phyloP scores from a whole-genome alignment of 768 basidiomycete species.

The Collybia mongolica region DNA sequence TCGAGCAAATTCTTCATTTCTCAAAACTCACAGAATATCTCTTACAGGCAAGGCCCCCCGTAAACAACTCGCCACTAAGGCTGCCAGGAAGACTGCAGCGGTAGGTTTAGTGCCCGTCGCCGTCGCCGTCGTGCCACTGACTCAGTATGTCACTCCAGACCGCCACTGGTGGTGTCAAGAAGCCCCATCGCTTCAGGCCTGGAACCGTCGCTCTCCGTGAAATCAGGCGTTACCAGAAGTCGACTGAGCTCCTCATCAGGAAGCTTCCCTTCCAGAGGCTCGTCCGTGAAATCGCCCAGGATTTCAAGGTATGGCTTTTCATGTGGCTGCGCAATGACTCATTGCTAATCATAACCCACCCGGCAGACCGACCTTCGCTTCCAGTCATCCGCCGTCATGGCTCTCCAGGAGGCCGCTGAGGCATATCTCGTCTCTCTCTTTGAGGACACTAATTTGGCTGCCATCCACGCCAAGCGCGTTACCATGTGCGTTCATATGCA shows the following conservation, averaged over 20 bases:
- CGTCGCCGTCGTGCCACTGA: slow-evolving; percentile 17
- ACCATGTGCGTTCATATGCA: slow-evolving; percentile 45
- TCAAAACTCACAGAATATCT: slow-evolving; percentile 15
- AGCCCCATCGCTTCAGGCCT: slow-evolving; percentile 96
- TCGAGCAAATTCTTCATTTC: slow-evolving; percentile 15
- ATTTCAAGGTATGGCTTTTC: slow-evolving; percentile 72
- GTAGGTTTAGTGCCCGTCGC: slow-evolving; percentile 39
- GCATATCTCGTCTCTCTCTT: slow-evolving; percentile 86
- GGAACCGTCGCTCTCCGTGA: slow-evolving; percentile 99
- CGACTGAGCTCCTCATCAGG: slow-evolving; percentile 97
- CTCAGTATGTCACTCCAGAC: slow-evolving; percentile 38
- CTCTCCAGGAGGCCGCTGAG: slow-evolving; percentile 91
- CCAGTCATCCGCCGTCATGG: slow-evolving; percentile 95
- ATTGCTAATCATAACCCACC: slow-evolving; percentile 5
- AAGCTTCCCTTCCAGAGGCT: slow-evolving; percentile 99
- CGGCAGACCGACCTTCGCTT: slow-evolving; percentile 84
- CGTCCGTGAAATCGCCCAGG: slow-evolving; percentile 96
- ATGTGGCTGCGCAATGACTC: background rate
- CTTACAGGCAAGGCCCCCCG: slow-evolving; percentile 80
- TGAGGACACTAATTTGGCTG: slow-evolving; percentile 89
- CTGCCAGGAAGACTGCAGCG: slow-evolving; percentile 84
- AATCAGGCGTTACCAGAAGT: slow-evolving; percentile 98
- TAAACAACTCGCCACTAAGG: slow-evolving; percentile 96
- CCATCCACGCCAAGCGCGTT: slow-evolving; percentile 86
- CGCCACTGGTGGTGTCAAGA: slow-evolving; percentile 97